These are phyloP conservation scores for Eimeria tenella DNA, from an alignment of 169 alveolate species.

Conservation along the genomic window DNA sequence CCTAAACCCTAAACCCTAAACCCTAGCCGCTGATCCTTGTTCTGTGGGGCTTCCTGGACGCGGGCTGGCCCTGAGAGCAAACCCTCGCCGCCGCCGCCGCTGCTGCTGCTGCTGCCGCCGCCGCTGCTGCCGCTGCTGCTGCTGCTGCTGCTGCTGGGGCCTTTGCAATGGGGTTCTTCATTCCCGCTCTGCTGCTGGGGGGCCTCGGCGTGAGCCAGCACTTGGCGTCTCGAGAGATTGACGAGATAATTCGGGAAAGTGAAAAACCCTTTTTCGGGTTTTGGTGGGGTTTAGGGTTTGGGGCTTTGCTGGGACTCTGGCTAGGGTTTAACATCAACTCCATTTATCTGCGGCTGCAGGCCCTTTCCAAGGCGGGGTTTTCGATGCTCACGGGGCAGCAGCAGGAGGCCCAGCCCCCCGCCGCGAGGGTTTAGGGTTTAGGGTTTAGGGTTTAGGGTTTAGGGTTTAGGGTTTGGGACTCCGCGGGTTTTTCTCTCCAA, in stretches of 20 bases:
- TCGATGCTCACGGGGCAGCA: neutral
- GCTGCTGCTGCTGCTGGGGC: too few relatives aligned
- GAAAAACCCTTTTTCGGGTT: conserved; percentile 80
- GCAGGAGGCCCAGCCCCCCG: conserved; percentile 13
- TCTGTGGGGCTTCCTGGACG: too few relatives aligned
- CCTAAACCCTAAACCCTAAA: too few relatives aligned
- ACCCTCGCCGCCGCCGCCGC: neutral
- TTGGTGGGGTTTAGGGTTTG: conserved; percentile 79
- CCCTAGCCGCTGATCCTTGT: too few relatives aligned
- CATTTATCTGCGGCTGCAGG: neutral
- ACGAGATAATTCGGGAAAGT: conserved; percentile 59
- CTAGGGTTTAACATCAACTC: conserved; percentile 58
- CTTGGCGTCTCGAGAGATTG: conserved; percentile 73
- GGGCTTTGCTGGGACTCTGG: conserved; percentile 74
- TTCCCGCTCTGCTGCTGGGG: conserved; percentile 79
- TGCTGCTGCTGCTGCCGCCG: neutral
- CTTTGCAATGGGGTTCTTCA: conserved; percentile 76
- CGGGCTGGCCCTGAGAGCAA: too few relatives aligned
- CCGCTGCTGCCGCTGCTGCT: too few relatives aligned
- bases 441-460: neutral
- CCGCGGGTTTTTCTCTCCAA: neutral
- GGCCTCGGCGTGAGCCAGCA: conserved; percentile 79
- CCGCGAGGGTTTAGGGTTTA: neutral
- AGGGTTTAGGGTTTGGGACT: neutral
- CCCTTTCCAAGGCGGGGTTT: neutral